Base-by-base conservation (phyloP, 1,284 basidiomycete genomes). In the Ganoderma lingzhi region DNA sequence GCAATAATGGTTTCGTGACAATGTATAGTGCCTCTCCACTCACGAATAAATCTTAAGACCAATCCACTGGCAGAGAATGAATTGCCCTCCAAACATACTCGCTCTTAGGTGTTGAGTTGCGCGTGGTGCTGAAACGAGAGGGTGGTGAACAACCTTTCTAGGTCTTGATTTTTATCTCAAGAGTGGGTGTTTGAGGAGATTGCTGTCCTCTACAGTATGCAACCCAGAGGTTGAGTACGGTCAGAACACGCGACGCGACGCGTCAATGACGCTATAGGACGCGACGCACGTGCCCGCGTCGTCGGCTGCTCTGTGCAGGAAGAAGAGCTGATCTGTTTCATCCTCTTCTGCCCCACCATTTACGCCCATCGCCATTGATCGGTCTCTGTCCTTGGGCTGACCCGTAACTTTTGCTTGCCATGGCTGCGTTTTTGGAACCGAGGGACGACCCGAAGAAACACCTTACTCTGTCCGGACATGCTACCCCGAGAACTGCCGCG, bases 281-380 rank as follows among this genome's bases (percentile, higher is more conserved):
- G 39, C 68, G 69, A 62, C 62, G 58, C 72, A 71, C 72, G 72
- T 73, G 72, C 64, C 15, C 70, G 72, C 68, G 68, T 71, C 41
- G 65, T 51, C 55, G 35, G 32, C 55, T 44, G 9, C n/a, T 9
- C 17, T 10, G n/a, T 2, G 9, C 14, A 61, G 45, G 41, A n/a
- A 32, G 12, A 41, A 23, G 30, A 19, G 28, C 60, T 10, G 12
- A 30, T 44, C 32, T 51, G 10, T 23, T 51, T 28, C 30, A 56
- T 37, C 44, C 35, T 10, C 9, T 63, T 32, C 12, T 32, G 19
- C 19, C 53, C 30, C 32, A 12, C 15, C 30, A 23, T 6, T 14
- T 28, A 60, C 19, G 2, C 58, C 6, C 9, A 60, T 60, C 35
- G 30, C 39, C 53, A 64, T 42, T 39, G 53, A 64, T 64, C 62